Percentiles rank a stretch among this genome's conserved stretches.
Evolutionary conservation across 345 rosid species (phyloP).

Genomic region (Raphanus raphanistrum): DNA sequence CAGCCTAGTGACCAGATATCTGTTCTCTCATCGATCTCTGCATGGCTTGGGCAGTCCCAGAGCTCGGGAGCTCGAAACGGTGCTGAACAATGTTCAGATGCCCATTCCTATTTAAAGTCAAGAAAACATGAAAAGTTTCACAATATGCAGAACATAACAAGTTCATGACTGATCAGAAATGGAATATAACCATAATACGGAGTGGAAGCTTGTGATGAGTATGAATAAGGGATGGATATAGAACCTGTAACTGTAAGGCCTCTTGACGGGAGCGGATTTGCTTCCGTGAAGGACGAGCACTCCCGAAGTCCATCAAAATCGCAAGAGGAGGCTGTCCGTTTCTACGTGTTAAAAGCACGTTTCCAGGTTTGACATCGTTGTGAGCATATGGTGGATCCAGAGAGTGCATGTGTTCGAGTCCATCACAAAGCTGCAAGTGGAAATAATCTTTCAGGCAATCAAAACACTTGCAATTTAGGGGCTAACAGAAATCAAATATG

Average conservation of each 20-base stretch:
- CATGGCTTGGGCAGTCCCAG: conserved; percentile 98
- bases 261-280: conserved; percentile 89
- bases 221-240: conserved; percentile 15
- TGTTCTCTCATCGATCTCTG: conserved; percentile 93
- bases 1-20: conserved; percentile 99
- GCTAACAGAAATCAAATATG: neutral
- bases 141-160: neutral
- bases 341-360: conserved; percentile 63
- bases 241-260: conserved; percentile 93
- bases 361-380: conserved; percentile 99
- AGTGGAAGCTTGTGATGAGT: neutral
- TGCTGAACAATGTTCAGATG: conserved; percentile 96
- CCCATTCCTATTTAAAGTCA: conserved; percentile 69
- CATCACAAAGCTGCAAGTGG: conserved; percentile 82
- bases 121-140: neutral
- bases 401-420: conserved; percentile 91
- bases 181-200: neutral
- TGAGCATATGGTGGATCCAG: conserved; percentile 95
- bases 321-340: conserved; percentile 85
- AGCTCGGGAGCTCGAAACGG: conserved; percentile 98
- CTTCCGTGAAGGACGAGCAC: conserved; percentile 82
- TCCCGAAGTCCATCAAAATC: conserved; percentile 99
- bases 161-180: neutral
- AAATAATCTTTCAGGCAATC: conserved; percentile 25
- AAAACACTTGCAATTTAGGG: neutral